Evolutionary conservation across 1,139 yeast genomes (phyloP).

Genomic region (Taphrina pruni): DNA sequence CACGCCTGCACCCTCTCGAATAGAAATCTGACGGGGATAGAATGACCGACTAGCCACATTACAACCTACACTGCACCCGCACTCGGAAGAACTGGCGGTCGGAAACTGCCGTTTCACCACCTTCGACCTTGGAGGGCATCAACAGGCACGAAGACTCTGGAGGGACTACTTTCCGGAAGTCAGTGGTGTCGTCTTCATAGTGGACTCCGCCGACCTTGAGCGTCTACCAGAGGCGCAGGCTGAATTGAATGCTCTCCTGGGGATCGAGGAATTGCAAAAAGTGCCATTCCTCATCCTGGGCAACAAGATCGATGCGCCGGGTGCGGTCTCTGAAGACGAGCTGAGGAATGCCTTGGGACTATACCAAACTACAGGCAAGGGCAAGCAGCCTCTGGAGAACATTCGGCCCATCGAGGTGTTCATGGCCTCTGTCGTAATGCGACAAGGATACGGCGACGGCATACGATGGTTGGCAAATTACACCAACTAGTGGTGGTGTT

Average conservation of each 20-base stretch:
- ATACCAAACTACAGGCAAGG: constrained; percentile 73
- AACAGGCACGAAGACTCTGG: constrained; percentile 99
- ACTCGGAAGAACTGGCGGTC: constrained; percentile 95
- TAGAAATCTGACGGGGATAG: constrained; percentile 47
- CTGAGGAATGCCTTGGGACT: constrained; percentile 89
- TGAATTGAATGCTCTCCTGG: constrained; percentile 89
- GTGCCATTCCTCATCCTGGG: constrained; percentile 95
- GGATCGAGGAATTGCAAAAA: constrained; percentile 82
- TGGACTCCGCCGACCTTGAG: constrained; percentile 95
- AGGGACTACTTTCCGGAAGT: constrained; percentile 99
- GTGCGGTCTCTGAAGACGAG: constrained; percentile 94
- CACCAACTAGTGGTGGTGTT: constrained; percentile 13
- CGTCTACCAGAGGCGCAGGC: constrained; percentile 94
- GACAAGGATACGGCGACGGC: constrained; percentile 82
- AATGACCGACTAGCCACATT: constrained; percentile 97
- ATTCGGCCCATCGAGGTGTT: constrained; percentile 92
- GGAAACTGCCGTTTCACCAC: constrained; percentile 97
- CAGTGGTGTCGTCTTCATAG: constrained; percentile 93
- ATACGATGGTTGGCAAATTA: constrained; percentile 39
- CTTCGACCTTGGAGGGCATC: constrained; percentile 97
- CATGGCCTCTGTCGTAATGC: constrained; percentile 90
- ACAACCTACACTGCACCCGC: constrained; percentile 96
- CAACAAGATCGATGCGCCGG: constrained; percentile 92
- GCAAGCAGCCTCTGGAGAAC: constrained; percentile 77
- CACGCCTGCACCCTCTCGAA: too few species aligned